Evolutionary conservation across 2,329 filamentous ascomycete species (phyloP).

Genomic region (Pseudocercospora musae): DNA sequence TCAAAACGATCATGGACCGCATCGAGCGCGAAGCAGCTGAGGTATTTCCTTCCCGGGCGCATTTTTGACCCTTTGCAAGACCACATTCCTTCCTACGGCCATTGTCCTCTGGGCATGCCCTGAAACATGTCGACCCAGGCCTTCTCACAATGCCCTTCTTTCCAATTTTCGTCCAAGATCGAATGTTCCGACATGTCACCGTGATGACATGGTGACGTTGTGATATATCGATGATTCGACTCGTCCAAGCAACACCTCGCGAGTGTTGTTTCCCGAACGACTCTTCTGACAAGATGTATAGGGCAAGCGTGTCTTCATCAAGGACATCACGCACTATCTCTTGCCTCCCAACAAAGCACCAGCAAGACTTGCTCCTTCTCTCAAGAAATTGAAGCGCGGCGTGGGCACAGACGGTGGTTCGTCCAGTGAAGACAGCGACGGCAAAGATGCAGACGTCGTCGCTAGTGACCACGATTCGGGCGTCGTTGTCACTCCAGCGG

Average conservation of each 20-base stretch:
- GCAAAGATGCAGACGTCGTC: slow-evolving; percentile 10
- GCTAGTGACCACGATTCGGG: slow-evolving; percentile 30
- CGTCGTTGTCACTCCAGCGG: slow-evolving; percentile 30
- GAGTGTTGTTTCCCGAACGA: not conserved
- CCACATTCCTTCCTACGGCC: not conserved
- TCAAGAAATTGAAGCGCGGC: slow-evolving; percentile 56
- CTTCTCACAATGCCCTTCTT: not conserved
- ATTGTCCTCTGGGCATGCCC: not conserved
- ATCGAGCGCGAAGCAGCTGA: slow-evolving; percentile 70
- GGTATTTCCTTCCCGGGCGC: slow-evolving; percentile 48
- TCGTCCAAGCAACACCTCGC: not conserved
- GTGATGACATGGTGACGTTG: not conserved
- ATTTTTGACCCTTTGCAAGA: not conserved
- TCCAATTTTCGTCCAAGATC: not conserved
- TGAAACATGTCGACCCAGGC: not conserved
- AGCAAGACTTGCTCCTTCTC: slow-evolving; percentile 73
- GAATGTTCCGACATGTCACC: not conserved
- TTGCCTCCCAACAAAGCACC: slow-evolving; percentile 69
- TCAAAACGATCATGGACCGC: slow-evolving; percentile 70
- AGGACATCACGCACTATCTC: slow-evolving; percentile 94
- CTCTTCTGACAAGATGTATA: slow-evolving; percentile 39
- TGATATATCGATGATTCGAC: not conserved
- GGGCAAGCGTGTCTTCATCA: slow-evolving; percentile 94
- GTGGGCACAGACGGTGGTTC: slow-evolving; percentile 51
- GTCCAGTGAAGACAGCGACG: slow-evolving; percentile 33